Evolutionary conservation across 2,329 filamentous ascomycete genomes (phyloP).

Genomic region (Penicillium corylophilum): DNA sequence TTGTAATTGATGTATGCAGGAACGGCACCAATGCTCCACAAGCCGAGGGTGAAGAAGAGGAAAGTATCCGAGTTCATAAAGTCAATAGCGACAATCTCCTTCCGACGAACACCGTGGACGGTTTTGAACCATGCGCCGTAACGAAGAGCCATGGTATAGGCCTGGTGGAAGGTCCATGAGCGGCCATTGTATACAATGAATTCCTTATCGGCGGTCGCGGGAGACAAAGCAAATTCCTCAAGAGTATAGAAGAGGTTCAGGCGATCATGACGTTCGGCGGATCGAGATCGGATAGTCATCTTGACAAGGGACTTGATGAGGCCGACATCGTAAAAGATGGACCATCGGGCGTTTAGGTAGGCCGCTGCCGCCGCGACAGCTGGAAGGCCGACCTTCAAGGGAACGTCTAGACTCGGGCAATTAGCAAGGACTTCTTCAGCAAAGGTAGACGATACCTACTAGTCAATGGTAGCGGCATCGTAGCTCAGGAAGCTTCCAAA

Average conservation of each 20-base stretch:
- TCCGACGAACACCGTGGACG: slow-evolving; percentile 61
- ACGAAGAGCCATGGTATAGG: slow-evolving; percentile 68
- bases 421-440: neutral
- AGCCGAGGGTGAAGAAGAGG: slow-evolving; percentile 70
- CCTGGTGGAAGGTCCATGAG: slow-evolving; percentile 71
- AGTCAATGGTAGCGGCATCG: neutral
- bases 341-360: slow-evolving; percentile 72
- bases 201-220: slow-evolving; percentile 49
- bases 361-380: slow-evolving; percentile 67
- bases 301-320: slow-evolving; percentile 58
- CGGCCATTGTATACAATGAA: slow-evolving; percentile 69
- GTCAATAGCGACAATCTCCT: slow-evolving; percentile 77
- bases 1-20: slow-evolving; percentile 91
- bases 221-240: slow-evolving; percentile 63
- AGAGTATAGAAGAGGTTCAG: slow-evolving; percentile 74
- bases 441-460: neutral
- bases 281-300: slow-evolving; percentile 43
- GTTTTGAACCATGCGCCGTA: slow-evolving; percentile 75
- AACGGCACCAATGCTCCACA: slow-evolving; percentile 80
- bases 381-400: slow-evolving; percentile 52
- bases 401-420: slow-evolving; percentile 27
- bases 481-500: neutral
- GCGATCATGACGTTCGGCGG: slow-evolving; percentile 58
- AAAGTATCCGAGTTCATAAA: slow-evolving; percentile 80
- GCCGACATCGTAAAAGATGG: slow-evolving; percentile 64